Conservation (phyloP, 1,284 basidiomycete genomes). For the Coniophora puteana region DNA sequence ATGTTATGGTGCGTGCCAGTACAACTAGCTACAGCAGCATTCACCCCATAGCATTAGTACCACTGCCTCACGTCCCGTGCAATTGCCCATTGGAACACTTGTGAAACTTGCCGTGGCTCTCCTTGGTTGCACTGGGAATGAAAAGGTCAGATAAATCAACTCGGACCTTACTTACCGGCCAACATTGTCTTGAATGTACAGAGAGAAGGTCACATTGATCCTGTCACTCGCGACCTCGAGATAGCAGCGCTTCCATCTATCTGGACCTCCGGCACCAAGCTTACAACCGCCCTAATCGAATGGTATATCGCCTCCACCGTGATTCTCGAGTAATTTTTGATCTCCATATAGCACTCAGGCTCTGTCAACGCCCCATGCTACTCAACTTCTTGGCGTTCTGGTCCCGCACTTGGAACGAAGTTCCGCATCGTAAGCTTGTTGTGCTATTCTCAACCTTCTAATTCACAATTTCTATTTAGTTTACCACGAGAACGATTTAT, state of each 20-base stretch:
- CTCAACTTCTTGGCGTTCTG: slow-evolving; percentile 46
- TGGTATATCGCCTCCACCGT: slow-evolving; percentile 1
- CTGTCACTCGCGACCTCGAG: slow-evolving; percentile 49
- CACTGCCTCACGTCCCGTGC: slow-evolving; percentile 61
- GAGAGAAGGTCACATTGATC: slow-evolving; percentile 48
- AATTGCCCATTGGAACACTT: slow-evolving; percentile 65
- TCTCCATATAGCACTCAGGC: slow-evolving; percentile 39
- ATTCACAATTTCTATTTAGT: slow-evolving; percentile 28
- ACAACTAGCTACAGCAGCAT: background rate
- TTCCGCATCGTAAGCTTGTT: slow-evolving; percentile 45
- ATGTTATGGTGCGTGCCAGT: slow-evolving; percentile 43
- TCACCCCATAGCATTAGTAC: slow-evolving; percentile 36
- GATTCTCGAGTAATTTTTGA: slow-evolving; percentile 7
- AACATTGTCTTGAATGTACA: slow-evolving; percentile 21
- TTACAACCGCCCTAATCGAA: too few species aligned
- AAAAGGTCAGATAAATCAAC: slow-evolving; percentile 34
- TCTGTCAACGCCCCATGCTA: slow-evolving; percentile 49
- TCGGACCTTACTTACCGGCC: too few species aligned
- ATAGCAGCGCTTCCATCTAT: slow-evolving; percentile 48
- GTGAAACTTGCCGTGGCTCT: slow-evolving; percentile 49
- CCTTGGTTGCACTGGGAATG: slow-evolving; percentile 55
- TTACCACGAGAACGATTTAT: slow-evolving; percentile 41
- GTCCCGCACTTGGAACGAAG: slow-evolving; percentile 59
- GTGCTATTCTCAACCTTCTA: slow-evolving; percentile 1
- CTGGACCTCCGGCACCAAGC: slow-evolving; percentile 46